phyloP scores from a whole-genome alignment of 495 filamentous ascomycete species.

The Tuber microsphaerosporum region DNA sequence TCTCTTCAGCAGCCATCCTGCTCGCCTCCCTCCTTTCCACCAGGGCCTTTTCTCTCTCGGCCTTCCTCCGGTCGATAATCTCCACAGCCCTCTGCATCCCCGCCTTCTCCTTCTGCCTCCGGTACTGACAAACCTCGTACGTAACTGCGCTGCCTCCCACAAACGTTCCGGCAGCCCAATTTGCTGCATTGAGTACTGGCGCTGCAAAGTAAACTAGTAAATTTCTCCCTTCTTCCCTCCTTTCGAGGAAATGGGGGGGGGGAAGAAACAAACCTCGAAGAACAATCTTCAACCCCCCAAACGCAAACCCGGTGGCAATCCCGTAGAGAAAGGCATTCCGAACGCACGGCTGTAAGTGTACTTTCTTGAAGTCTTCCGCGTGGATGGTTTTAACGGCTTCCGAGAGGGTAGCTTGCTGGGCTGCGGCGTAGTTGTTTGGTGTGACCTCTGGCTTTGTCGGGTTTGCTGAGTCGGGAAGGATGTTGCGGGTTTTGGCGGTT shows the following conservation, averaged over 20 bases:
- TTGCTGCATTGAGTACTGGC: conserved; percentile 55
- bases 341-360: conserved; percentile 76
- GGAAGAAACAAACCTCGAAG: conserved; percentile 57
- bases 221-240: conserved; percentile 1
- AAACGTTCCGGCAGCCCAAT: conserved; percentile 79
- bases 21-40: conserved; percentile 44
- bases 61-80: conserved; percentile 66
- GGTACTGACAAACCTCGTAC: conserved; percentile 74
- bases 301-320: conserved; percentile 66
- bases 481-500: conserved; percentile 4
- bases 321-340: conserved; percentile 74
- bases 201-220: conserved; percentile 37
- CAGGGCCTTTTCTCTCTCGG: conserved; percentile 55
- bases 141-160: conserved; percentile 55
- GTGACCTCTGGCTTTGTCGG: conserved; percentile 3
- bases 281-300: conserved; percentile 65
- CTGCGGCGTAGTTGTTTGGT: conserved; percentile 28
- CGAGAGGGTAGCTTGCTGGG: conserved; percentile 46
- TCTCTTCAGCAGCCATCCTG: conserved; percentile 12
- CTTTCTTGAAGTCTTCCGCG: conserved; percentile 59
- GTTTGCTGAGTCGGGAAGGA: conserved; percentile 10
- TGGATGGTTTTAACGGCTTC: conserved; percentile 63
- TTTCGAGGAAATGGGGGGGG: neutral
- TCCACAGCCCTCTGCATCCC: conserved; percentile 74
- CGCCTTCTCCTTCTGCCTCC: conserved; percentile 61